A percentile compares a stretch with the other conserved stretches of the same genome.
Evolutionary conservation across 805 yeast genomes (phyloP).

Genomic region (Candida broadrunensis): DNA sequence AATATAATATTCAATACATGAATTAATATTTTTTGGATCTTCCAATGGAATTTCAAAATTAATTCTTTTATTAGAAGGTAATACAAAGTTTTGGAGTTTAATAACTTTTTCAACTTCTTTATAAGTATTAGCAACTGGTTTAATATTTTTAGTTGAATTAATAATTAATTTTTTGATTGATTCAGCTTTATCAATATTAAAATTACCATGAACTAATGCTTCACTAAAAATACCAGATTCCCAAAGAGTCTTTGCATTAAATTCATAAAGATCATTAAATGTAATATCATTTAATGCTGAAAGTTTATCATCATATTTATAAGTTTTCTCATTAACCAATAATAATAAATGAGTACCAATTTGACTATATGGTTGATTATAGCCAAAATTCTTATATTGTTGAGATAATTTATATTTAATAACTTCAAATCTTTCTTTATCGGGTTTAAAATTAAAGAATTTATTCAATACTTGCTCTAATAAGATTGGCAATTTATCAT

Average conservation of each 20-base stretch:
- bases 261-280: constrained; percentile 49
- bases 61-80: constrained; percentile 23
- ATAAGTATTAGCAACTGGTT: constrained; percentile 34
- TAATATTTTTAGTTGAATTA: constrained; percentile 22
- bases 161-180: constrained; percentile 44
- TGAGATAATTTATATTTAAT: constrained; percentile 63
- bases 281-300: constrained; percentile 41
- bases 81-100: constrained; percentile 33
- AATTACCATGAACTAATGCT: constrained; percentile 75
- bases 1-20: constrained; percentile 75
- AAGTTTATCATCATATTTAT: constrained; percentile 61
- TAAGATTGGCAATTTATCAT: constrained; percentile 70
- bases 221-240: constrained; percentile 64
- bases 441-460: constrained; percentile 48
- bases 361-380: constrained; percentile 74
- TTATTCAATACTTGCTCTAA: constrained; percentile 58
- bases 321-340: constrained; percentile 69
- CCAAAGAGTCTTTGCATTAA: constrained; percentile 45
- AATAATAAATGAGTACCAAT: constrained; percentile 60
- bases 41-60: constrained; percentile 50
- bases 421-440: constrained; percentile 59
- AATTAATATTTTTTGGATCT: constrained; percentile 73
- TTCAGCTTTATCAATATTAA: constrained; percentile 49
- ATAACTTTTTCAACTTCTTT: constrained; percentile 16
- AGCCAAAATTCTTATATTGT: constrained; percentile 66